Conservation (phyloP, 805 yeast species). For the Ogataea allantospora region DNA sequence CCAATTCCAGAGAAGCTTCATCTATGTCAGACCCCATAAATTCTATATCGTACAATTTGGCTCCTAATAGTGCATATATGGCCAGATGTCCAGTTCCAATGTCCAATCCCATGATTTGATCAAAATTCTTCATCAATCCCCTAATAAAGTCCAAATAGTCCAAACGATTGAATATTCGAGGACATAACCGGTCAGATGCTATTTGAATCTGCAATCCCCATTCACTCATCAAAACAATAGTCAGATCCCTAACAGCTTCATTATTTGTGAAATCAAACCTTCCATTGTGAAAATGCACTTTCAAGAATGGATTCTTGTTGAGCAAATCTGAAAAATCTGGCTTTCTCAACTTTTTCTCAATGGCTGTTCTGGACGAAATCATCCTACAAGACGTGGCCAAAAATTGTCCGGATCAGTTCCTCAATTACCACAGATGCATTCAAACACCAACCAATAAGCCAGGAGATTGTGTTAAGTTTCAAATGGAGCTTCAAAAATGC, state of each 20-base stretch:
- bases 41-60: constrained; percentile 11
- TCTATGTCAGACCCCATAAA: constrained; percentile 46
- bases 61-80: constrained; percentile 44
- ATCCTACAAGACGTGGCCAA: constrained; percentile 78
- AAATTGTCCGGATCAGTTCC: constrained; percentile 69
- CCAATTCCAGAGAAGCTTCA: constrained; percentile 30
- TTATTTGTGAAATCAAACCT: constrained; percentile 25
- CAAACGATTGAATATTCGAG: constrained; percentile 31
- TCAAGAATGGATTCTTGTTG: constrained; percentile 18
- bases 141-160: constrained; percentile 28
- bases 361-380: constrained; percentile 64
- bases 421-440: constrained; percentile 73
- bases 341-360: constrained; percentile 15
- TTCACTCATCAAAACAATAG: constrained; percentile 20
- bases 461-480: constrained; percentile 52
- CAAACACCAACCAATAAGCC: constrained; percentile 40
- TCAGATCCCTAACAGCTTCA: constrained; percentile 23
- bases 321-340: constrained; percentile 17
- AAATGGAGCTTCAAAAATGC: constrained; percentile 57
- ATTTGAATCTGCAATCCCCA: constrained; percentile 20
- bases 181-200: constrained; percentile 28
- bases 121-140: constrained; percentile 5
- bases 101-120: constrained; percentile 36
- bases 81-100: constrained; percentile 51
- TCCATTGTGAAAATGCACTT: constrained; percentile 8